Percentiles rank a stretch among this genome's conserved stretches.
These are phyloP conservation scores for Casuarina cunninghamiana DNA, from an alignment of 306 rosid species.

Conservation along the genomic window DNA sequence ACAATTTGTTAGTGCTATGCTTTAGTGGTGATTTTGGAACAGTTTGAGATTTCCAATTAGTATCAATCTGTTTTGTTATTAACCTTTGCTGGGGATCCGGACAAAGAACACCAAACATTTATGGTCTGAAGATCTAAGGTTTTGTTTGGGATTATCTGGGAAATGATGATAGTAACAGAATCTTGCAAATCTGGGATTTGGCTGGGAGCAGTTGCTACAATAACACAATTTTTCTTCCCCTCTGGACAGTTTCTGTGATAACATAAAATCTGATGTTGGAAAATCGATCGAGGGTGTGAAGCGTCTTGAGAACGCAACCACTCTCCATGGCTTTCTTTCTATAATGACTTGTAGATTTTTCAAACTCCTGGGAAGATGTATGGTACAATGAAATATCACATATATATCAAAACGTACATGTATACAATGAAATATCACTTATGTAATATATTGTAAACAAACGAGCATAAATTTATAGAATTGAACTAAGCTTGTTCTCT, in stretches of 20 bases:
- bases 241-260: not conserved
- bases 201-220: not conserved
- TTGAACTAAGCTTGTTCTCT: not conserved
- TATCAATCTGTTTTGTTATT: not conserved
- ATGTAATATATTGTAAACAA: not conserved
- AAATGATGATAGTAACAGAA: not conserved
- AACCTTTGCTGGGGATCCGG: not conserved
- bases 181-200: too few relatives aligned
- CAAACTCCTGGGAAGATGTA: not conserved
- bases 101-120: not conserved
- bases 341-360: not conserved
- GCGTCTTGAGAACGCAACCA: constrained; percentile 3
- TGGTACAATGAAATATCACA: not conserved
- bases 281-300: constrained; percentile 6
- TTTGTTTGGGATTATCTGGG: not conserved
- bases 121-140: not conserved
- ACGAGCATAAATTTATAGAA: not conserved
- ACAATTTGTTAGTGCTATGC: not conserved
- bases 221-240: not conserved
- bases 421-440: not conserved
- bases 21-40: not conserved
- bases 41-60: not conserved
- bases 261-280: not conserved
- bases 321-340: not conserved
- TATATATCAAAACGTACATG: not conserved